Percentiles rank a stretch among this genome's conserved stretches.
These are phyloP conservation scores for Malus hybrid DNA, from an alignment of 331 rosid genomes.

Conservation along the genomic window DNA sequence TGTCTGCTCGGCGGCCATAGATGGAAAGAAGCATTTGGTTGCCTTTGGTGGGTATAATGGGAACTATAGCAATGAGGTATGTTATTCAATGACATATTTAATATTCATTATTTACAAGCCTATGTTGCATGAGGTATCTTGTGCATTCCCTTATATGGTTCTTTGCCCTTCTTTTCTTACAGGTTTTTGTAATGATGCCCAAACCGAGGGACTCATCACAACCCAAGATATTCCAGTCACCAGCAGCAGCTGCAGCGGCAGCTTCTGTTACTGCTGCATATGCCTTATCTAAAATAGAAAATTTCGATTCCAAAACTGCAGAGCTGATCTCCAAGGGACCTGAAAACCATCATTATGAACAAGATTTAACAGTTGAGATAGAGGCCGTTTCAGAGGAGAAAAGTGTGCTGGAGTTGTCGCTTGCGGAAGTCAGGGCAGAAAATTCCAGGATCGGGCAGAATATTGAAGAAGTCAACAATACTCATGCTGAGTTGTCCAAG, in stretches of 20 bases:
- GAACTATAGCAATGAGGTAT: not conserved
- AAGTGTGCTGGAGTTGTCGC: conserved; percentile 42
- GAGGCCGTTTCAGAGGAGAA: conserved; percentile 61
- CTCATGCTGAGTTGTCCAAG: conserved; percentile 84
- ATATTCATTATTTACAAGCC: not conserved
- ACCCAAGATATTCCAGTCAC: conserved; percentile 91
- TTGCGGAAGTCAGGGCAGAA: conserved; percentile 51
- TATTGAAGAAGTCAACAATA: conserved; percentile 57
- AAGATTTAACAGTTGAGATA: conserved; percentile 23
- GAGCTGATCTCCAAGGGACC: conserved; percentile 34
- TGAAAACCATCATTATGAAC: conserved; percentile 23
- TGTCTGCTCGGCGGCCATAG: conserved; percentile 60
- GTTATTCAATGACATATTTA: not conserved
- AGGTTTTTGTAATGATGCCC: conserved; percentile 88
- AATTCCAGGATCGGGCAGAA: conserved; percentile 55
- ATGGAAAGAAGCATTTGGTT: conserved; percentile 66
- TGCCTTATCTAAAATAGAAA: conserved; percentile 79
- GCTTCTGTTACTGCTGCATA: conserved; percentile 97
- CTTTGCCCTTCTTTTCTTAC: conserved; percentile 13
- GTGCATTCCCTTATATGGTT: conserved; percentile 11
- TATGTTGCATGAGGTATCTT: not conserved
- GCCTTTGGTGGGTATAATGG: conserved; percentile 98
- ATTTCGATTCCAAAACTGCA: conserved; percentile 41
- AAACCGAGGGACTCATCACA: conserved; percentile 47
- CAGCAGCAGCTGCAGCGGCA: conserved; percentile 97